A percentile compares a stretch with the other conserved stretches of the same genome.
These are phyloP conservation scores for Perkinsus marinus DNA, from an alignment of 169 alveolate genomes.

Conservation along the genomic window DNA sequence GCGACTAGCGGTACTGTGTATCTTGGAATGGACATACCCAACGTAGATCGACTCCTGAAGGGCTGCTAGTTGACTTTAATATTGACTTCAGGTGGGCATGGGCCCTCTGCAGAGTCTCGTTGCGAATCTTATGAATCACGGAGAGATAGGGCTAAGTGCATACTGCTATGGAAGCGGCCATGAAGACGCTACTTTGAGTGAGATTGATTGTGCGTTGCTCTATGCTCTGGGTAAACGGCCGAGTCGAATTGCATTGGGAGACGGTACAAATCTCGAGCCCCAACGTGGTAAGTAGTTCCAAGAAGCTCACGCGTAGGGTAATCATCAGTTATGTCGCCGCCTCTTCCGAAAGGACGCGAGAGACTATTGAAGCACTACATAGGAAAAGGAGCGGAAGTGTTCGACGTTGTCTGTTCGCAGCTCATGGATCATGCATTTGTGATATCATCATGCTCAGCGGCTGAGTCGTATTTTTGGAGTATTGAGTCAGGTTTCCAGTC, in stretches of 20 bases:
- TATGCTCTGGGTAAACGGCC: background rate
- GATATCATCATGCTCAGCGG: background rate
- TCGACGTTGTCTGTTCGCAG: background rate
- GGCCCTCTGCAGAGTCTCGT: background rate
- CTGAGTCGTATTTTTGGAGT: background rate
- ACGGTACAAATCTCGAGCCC: background rate
- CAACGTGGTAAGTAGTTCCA: too few relatives aligned
- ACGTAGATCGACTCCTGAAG: background rate
- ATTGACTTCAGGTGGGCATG: background rate
- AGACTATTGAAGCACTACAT: background rate
- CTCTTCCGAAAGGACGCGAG: background rate
- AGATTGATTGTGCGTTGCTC: background rate
- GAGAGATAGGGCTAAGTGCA: background rate
- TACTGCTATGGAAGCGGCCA: background rate
- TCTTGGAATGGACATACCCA: background rate
- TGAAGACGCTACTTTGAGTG: background rate
- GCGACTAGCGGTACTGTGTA: background rate
- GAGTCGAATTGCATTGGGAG: background rate
- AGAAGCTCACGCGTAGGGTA: too few relatives aligned
- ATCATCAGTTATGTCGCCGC: too few relatives aligned
- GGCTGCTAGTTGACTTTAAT: background rate
- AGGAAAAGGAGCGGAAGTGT: background rate
- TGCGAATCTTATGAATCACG: background rate
- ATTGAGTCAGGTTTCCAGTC: background rate
- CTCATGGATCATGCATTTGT: background rate